Percentiles rank a stretch among this genome's conserved stretches.
phyloP scores from a whole-genome alignment of 352 stramenopile genomes.

The Phytophthora rubi region DNA sequence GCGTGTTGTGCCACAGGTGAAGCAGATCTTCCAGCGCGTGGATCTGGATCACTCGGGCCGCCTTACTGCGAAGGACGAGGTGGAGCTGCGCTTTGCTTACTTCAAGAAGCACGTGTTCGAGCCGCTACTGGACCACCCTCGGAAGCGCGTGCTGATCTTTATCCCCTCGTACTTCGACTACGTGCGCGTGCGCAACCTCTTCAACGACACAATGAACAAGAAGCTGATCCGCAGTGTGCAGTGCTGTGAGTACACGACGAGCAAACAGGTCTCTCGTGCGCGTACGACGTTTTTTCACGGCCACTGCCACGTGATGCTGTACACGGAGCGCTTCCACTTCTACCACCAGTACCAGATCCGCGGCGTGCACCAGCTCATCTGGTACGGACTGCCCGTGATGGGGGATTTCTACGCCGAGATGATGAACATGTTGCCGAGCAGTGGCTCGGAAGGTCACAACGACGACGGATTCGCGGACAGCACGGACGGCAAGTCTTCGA shows the following conservation, averaged over 20 bases:
- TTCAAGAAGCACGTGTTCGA: slow-evolving; percentile 84
- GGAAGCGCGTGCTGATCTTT: slow-evolving; percentile 81
- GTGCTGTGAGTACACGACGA: slow-evolving; percentile 82
- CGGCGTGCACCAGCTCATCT: slow-evolving; percentile 81
- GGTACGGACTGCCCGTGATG: slow-evolving; percentile 72
- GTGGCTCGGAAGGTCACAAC: slow-evolving; percentile 12
- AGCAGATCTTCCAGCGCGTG: slow-evolving; percentile 86
- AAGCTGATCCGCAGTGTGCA: slow-evolving; percentile 75
- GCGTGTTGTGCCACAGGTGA: slow-evolving; percentile 70
- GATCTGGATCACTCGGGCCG: slow-evolving; percentile 40
- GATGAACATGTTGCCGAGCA: slow-evolving; percentile 74
- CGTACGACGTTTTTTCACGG: slow-evolving; percentile 82
- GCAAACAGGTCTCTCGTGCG: slow-evolving; percentile 67
- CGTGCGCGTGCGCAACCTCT: slow-evolving; percentile 87
- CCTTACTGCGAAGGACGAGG: slow-evolving; percentile 51
- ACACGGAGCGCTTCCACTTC: slow-evolving; percentile 87
- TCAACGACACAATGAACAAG: slow-evolving; percentile 74
- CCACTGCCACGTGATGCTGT: slow-evolving; percentile 78
- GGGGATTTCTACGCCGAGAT: slow-evolving; percentile 81
- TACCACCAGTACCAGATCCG: slow-evolving; percentile 87
- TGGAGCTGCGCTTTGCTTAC: slow-evolving; percentile 75
- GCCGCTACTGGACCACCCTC: slow-evolving; percentile 67
- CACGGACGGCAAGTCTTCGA: slow-evolving; percentile 52
- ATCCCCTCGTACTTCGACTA: slow-evolving; percentile 89
- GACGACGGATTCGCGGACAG: slow-evolving; percentile 34